These are phyloP conservation scores for Saprolegnia diclina DNA, from an alignment of 352 stramenopile genomes.

Conservation along the genomic window DNA sequence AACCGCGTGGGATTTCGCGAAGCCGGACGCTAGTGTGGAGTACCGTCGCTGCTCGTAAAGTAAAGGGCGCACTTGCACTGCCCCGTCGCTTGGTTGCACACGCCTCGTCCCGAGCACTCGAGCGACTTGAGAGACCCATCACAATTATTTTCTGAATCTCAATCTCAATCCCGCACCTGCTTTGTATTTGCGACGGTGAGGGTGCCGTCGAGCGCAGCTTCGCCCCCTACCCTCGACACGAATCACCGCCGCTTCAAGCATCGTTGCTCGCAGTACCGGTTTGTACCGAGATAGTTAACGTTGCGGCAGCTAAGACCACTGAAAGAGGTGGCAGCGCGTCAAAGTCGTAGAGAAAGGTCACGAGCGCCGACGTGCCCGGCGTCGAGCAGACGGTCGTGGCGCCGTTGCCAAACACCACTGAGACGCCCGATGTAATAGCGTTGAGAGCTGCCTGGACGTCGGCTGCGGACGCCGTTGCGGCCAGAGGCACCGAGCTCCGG, in stretches of 20 bases:
- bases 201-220: constrained; percentile 34
- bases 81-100: constrained; percentile 45
- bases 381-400: constrained; percentile 40
- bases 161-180: constrained; percentile 34
- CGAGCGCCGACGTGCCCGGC: constrained; percentile 46
- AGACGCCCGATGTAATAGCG: constrained; percentile 40
- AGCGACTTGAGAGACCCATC: constrained; percentile 38
- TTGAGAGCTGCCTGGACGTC: constrained; percentile 48
- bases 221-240: constrained; percentile 30
- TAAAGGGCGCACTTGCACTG: constrained; percentile 42
- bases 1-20: constrained; percentile 28
- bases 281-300: constrained; percentile 37
- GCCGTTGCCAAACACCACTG: constrained; percentile 43
- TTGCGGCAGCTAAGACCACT: constrained; percentile 34
- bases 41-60: constrained; percentile 59
- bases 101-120: constrained; percentile 50
- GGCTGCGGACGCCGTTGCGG: constrained; percentile 39
- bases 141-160: too few species aligned
- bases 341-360: constrained; percentile 69
- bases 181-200: constrained; percentile 49
- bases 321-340: constrained; percentile 49
- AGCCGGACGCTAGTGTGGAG: neutral
- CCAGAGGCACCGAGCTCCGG: constrained; percentile 41
- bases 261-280: constrained; percentile 29
- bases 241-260: neutral